phyloP scores from a whole-genome alignment of 2,329 filamentous ascomycete genomes.

The Chrysoporthe deuterocubensis region DNA sequence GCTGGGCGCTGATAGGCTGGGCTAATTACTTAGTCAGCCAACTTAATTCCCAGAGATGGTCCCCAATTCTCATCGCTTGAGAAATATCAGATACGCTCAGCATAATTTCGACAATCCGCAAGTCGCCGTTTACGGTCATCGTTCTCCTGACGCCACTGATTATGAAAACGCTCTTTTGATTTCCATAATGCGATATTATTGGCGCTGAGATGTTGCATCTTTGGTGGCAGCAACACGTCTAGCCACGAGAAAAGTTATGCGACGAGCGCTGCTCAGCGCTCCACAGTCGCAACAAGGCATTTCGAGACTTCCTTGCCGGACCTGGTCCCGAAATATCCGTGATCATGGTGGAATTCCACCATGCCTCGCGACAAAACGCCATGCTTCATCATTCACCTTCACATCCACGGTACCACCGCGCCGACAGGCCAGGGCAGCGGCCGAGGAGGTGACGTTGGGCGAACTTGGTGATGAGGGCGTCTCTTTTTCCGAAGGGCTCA shows the following conservation, averaged over 20 bases:
- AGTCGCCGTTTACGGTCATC: background rate
- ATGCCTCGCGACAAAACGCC: background rate
- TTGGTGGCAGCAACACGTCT: slow-evolving; percentile 18
- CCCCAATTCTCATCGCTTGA: background rate
- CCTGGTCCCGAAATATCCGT: background rate
- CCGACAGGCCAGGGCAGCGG: slow-evolving; percentile 21
- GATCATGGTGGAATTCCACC: background rate
- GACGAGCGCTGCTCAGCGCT: slow-evolving; percentile 22
- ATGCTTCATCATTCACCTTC: slow-evolving; percentile 17
- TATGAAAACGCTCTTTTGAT: background rate
- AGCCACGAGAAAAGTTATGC: slow-evolving; percentile 26
- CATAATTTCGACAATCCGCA: no score
- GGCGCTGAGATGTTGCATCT: slow-evolving; percentile 2
- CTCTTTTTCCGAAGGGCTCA: slow-evolving; percentile 22
- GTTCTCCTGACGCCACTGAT: background rate
- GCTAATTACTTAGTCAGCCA: slow-evolving; percentile 11
- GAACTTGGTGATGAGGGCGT: slow-evolving; percentile 17
- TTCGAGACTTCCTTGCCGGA: slow-evolving; percentile 8
- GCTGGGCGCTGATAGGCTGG: slow-evolving; percentile 11
- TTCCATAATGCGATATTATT: background rate
- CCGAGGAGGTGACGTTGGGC: slow-evolving; percentile 21
- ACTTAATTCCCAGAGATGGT: background rate
- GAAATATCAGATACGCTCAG: background rate
- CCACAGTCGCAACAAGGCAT: slow-evolving; percentile 24
- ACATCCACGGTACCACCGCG: slow-evolving; percentile 10